phyloP scores from a whole-genome alignment of 1,284 basidiomycete genomes.

The Schizophyllum amplum region DNA sequence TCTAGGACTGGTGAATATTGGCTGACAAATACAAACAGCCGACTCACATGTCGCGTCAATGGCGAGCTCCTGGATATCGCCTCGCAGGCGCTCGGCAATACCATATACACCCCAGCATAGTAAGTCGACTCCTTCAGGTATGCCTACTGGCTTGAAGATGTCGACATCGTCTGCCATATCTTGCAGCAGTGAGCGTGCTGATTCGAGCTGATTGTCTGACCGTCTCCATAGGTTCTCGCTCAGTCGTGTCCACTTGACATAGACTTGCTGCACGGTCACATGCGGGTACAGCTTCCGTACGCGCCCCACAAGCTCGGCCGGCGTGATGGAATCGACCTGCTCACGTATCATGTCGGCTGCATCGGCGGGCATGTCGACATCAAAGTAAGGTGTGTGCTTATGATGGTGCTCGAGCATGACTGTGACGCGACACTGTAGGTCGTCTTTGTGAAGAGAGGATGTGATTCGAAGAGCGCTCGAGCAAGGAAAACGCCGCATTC shows the following conservation, averaged over 20 bases:
- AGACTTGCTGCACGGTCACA: conserved; percentile 17
- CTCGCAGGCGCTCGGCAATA: conserved; percentile 13
- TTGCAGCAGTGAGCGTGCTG: conserved; percentile 17
- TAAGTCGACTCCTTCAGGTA: conserved; percentile 16
- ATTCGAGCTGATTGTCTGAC: conserved; percentile 18
- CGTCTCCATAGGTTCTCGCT: conserved; percentile 21
- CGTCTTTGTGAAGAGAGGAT: no score
- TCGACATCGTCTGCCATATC: conserved; percentile 18
- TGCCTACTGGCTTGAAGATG: conserved; percentile 12
- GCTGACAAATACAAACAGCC: not conserved
- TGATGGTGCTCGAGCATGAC: conserved; percentile 14
- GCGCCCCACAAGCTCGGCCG: conserved; percentile 17
- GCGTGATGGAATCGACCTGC: conserved; percentile 9
- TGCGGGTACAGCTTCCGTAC: conserved; percentile 17
- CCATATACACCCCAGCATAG: conserved; percentile 4
- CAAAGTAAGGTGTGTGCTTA: conserved; percentile 16
- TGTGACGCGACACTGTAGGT: conserved; percentile 7
- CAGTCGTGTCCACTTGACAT: conserved; percentile 16
- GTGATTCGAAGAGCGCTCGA: conserved; percentile 13
- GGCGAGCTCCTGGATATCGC: conserved; percentile 19
- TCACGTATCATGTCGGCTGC: conserved; percentile 13
- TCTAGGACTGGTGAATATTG: conserved; percentile 11
- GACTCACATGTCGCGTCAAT: conserved; percentile 24
- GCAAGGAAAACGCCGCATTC: conserved; percentile 19
- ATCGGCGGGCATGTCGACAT: conserved; percentile 18